A percentile compares a stretch with the other conserved stretches of the same genome.
These are phyloP conservation scores for Glycyrrhiza uralensis DNA, from an alignment of 306 rosid species.

Conservation along the genomic window DNA sequence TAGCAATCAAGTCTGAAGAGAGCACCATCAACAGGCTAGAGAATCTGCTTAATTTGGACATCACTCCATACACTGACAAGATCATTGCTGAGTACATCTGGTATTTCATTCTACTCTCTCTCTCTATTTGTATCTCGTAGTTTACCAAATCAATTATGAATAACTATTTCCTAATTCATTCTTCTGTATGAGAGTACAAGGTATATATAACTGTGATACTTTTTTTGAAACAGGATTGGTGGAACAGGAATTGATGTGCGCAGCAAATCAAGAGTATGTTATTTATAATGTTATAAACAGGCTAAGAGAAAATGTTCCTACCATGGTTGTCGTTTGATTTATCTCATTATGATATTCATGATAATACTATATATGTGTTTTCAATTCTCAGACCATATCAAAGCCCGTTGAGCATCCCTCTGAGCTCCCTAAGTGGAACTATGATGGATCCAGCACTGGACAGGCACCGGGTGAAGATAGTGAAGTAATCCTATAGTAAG, in stretches of 20 bases:
- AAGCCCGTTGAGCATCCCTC: conserved; percentile 92
- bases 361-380: neutral
- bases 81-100: conserved; percentile 98
- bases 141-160: neutral
- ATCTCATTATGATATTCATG: conserved; percentile 11
- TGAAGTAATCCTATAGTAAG: conserved; percentile 99
- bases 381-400: conserved; percentile 66
- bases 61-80: conserved; percentile 77
- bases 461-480: conserved; percentile 99
- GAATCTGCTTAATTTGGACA: conserved; percentile 68
- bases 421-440: conserved; percentile 98
- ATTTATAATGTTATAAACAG: conserved; percentile 10
- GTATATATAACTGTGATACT: neutral
- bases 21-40: conserved; percentile 79
- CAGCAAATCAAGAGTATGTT: conserved; percentile 88
- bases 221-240: conserved; percentile 71
- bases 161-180: conserved; percentile 1
- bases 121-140: neutral
- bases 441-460: conserved; percentile 98
- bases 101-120: conserved; percentile 36
- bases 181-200: conserved; percentile 16
- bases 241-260: conserved; percentile 94
- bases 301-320: neutral
- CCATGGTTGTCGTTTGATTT: neutral
- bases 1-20: conserved; percentile 53